Evolutionary conservation across 345 rosid species (phyloP).

Genomic region (Brassica cretica): DNA sequence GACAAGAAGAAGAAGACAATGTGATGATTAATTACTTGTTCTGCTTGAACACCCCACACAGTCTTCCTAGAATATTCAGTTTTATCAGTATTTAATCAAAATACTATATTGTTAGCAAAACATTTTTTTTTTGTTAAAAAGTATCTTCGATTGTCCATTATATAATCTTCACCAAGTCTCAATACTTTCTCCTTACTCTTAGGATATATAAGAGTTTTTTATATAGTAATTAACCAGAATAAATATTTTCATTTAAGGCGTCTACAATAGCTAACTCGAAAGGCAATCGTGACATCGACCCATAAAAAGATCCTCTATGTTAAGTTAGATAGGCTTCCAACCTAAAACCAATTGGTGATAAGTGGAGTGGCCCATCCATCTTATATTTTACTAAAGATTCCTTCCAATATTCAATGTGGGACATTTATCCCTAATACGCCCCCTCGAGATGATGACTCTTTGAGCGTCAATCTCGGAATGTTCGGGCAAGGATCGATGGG

Average conservation of each 20-base stretch:
- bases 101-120: not conserved
- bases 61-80: not conserved
- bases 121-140: not conserved
- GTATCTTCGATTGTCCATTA: not conserved
- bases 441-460: no score
- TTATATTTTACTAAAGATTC: no score
- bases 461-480: no score
- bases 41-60: slow-evolving; percentile 20
- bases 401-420: no score
- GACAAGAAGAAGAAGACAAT: slow-evolving; percentile 13
- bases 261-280: not conserved
- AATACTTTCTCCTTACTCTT: not conserved
- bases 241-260: not conserved
- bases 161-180: not conserved
- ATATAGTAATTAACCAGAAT: no score
- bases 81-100: not conserved
- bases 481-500: no score
- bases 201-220: not conserved
- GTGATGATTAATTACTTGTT: slow-evolving; percentile 29
- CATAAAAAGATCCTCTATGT: not conserved
- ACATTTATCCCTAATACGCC: no score
- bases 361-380: no score
- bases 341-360: no score
- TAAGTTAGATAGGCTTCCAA: no score
- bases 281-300: not conserved